Evolutionary conservation across 106 monocot genomes (phyloP), one percentile per base, ranked within the genome.

Genomic region (Acorus gramineus): DNA sequence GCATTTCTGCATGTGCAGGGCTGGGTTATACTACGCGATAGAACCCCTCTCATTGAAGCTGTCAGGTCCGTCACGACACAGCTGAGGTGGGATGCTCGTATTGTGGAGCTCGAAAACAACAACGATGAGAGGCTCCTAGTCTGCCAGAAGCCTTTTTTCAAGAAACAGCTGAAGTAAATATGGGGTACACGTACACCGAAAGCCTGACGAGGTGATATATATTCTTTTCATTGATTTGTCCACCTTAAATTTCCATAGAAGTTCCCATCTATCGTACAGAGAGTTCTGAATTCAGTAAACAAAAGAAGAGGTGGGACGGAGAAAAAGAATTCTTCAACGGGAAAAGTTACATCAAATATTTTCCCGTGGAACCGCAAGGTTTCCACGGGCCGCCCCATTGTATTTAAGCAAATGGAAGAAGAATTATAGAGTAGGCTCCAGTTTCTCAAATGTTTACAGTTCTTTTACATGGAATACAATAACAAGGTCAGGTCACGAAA

Each of bases 111-210:
- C 0, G 89, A 84, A 44, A 66, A 74, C 3, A 81, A 77, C 69
- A 93, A 72, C 13, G 73, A 86, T 44, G 75, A 89, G 67, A 93
- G 84, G 53, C 70, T 93, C 10, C 74, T 93, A 7, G 46, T 93
- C 9, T 93, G 93, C 71, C 93, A 93, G 63, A 93, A 89, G 66
- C 86, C 86, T 7, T 93, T 93, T 68, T 74, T 86, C 69, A 86
- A 77, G 76, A 89, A 84, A 66, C 78, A 84, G 60, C 75, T 72
- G 11, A 70, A 62, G 53, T 73, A 68, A 55, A 69, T 63, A 66
- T 51, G 49, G 56, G 51, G 11, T 49, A 47, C 14, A 28, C 60
- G 50, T 45, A 45, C 8, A 52, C 14, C 45, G 28, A 28, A 28
- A 28, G 47, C 42, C 46, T 11, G 2, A 9, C 1, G 8, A 12